These are phyloP conservation scores for Nitzschia palea DNA, from an alignment of 108 stramenopile species.

Conservation along the genomic window DNA sequence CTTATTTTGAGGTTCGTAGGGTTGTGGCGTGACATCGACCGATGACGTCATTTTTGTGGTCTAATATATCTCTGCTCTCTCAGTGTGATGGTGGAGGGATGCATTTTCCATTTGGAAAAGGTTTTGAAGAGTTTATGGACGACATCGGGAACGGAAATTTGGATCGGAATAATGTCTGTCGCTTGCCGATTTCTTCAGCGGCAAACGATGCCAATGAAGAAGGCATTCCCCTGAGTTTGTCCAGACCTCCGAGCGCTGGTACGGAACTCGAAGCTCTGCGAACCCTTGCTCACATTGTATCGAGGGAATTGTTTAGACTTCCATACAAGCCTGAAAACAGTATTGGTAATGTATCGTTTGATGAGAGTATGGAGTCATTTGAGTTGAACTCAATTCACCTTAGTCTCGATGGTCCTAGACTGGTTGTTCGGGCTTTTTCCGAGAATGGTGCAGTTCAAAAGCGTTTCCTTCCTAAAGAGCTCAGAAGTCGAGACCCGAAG, in stretches of 20 bases:
- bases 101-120: slow-evolving; percentile 88
- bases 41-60: neutral
- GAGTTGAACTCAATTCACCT: slow-evolving; percentile 63
- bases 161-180: slow-evolving; percentile 53
- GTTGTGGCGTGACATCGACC: no score
- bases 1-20: slow-evolving; percentile 80
- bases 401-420: slow-evolving; percentile 41
- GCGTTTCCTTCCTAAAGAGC: slow-evolving; percentile 41
- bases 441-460: slow-evolving; percentile 75
- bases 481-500: slow-evolving; percentile 73
- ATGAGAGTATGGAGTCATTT: slow-evolving; percentile 46
- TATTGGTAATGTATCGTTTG: slow-evolving; percentile 28
- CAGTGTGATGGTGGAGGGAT: slow-evolving; percentile 72
- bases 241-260: slow-evolving; percentile 39
- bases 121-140: slow-evolving; percentile 22
- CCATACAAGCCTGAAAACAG: slow-evolving; percentile 44
- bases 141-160: slow-evolving; percentile 1
- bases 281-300: slow-evolving; percentile 66
- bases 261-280: slow-evolving; percentile 56
- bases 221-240: slow-evolving; percentile 66
- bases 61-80: neutral
- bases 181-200: slow-evolving; percentile 70
- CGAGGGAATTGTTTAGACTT: slow-evolving; percentile 62
- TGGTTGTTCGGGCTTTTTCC: slow-evolving; percentile 68
- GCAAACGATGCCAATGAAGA: slow-evolving; percentile 70